A percentile compares a stretch with the other conserved stretches of the same genome.
phyloP scores from a whole-genome alignment of 169 alveolate species.

The Babesia microti region DNA sequence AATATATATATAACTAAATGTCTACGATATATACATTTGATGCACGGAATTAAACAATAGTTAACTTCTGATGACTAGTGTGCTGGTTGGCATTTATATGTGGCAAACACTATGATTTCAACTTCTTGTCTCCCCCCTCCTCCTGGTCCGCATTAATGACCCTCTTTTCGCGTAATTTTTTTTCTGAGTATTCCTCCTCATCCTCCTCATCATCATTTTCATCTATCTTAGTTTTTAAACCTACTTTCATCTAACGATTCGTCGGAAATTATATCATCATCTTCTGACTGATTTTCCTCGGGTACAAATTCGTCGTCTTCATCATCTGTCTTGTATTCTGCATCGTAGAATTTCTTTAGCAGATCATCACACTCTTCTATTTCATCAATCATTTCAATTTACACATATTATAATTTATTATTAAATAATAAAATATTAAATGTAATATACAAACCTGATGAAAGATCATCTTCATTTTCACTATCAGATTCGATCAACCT shows the following conservation, averaged over 20 bases:
- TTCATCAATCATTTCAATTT: slow-evolving; percentile 5
- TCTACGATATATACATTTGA: neutral
- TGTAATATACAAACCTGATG: neutral
- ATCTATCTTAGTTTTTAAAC: slow-evolving; percentile 18
- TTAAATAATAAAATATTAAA: neutral
- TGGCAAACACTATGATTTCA: too few species aligned
- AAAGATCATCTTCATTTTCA: slow-evolving; percentile 66
- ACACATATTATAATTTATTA: neutral
- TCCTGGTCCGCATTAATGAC: too few species aligned
- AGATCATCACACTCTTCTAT: slow-evolving; percentile 47
- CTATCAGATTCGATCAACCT: slow-evolving; percentile 59
- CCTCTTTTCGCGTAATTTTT: slow-evolving; percentile 7
- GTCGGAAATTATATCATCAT: slow-evolving; percentile 65
- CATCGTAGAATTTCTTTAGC: slow-evolving; percentile 72
- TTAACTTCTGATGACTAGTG: neutral
- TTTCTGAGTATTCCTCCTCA: slow-evolving; percentile 54
- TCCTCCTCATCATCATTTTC: slow-evolving; percentile 60
- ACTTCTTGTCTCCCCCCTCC: too few species aligned
- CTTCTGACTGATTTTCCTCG: slow-evolving; percentile 61
- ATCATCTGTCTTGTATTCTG: slow-evolving; percentile 72
- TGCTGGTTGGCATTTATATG: neutral
- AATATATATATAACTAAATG: neutral
- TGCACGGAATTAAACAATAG: neutral
- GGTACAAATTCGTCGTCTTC: slow-evolving; percentile 76
- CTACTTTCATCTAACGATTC: slow-evolving; percentile 33